Percentiles rank a stretch among this genome's conserved stretches.
These are phyloP conservation scores for Xylaria telfairii DNA, from an alignment of 495 filamentous ascomycete species.

Conservation along the genomic window DNA sequence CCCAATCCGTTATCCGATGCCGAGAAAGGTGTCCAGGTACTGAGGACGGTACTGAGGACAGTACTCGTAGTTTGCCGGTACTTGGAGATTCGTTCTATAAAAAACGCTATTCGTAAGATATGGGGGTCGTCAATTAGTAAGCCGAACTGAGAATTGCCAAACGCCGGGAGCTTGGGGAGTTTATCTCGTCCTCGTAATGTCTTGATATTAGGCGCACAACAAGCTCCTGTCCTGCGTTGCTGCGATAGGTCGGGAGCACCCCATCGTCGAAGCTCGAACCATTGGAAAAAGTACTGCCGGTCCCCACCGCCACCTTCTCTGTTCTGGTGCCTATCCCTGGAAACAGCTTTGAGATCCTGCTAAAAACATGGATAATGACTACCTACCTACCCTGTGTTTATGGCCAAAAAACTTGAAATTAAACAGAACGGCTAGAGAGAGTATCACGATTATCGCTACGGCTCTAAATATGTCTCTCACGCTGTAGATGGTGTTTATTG, in stretches of 20 bases:
- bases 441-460: neutral
- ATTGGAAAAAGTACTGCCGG: slow-evolving; percentile 23
- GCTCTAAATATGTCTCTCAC: neutral
- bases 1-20: neutral
- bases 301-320: slow-evolving; percentile 16
- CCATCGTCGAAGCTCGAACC: neutral
- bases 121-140: neutral
- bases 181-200: neutral
- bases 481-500: neutral
- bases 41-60: too few species aligned
- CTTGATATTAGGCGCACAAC: neutral
- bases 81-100: neutral
- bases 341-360: neutral
- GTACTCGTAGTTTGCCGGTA: neutral
- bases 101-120: neutral
- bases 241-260: neutral
- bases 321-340: neutral
- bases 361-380: neutral
- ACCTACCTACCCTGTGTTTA: neutral
- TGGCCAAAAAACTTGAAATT: too few species aligned
- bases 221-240: neutral
- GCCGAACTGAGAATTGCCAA: neutral
- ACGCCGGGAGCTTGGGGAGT: neutral
- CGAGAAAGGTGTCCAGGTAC: neutral
- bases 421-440: neutral